These are phyloP conservation scores for Pulveroboletus ravenelii DNA, from an alignment of 768 basidiomycete species.

Conservation along the genomic window DNA sequence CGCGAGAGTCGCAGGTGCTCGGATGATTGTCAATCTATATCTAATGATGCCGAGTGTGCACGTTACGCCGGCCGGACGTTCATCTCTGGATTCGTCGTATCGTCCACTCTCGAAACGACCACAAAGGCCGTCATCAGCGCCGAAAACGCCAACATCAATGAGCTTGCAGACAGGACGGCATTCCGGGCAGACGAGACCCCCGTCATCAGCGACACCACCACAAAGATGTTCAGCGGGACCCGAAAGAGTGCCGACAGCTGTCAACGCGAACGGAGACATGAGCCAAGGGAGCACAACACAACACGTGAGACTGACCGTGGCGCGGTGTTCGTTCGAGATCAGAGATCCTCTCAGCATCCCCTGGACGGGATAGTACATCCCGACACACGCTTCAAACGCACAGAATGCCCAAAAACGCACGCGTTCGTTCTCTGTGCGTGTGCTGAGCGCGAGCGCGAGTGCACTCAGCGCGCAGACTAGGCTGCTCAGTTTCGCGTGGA, in stretches of 20 bases:
- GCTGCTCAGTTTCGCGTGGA: constrained; percentile 66
- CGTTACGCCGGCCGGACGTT: constrained; percentile 18
- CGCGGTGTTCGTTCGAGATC: constrained; percentile 67
- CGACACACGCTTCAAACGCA: constrained; percentile 70
- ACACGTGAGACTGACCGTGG: constrained; percentile 48
- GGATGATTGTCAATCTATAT: too few relatives aligned
- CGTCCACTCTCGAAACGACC: constrained; percentile 37
- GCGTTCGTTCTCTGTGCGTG: constrained; percentile 41
- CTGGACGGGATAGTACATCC: constrained; percentile 76
- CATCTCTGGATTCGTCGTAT: constrained; percentile 12
- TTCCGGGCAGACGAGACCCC: constrained; percentile 63
- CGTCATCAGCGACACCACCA: constrained; percentile 62
- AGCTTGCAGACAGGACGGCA: constrained; percentile 54
- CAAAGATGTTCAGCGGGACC: constrained; percentile 71
- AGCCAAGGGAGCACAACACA: neutral
- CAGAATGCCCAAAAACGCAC: constrained; percentile 71
- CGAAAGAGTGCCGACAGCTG: constrained; percentile 69
- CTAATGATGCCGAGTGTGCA: neutral
- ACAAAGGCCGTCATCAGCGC: constrained; percentile 52
- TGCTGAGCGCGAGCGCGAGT: constrained; percentile 48
- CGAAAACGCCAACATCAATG: constrained; percentile 54
- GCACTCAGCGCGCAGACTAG: constrained; percentile 57
- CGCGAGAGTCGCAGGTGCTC: too few relatives aligned
- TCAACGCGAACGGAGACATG: neutral
- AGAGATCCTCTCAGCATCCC: constrained; percentile 66